Evolutionary conservation across 768 basidiomycete genomes (phyloP).

Genomic region (Podaxis rugospora): DNA sequence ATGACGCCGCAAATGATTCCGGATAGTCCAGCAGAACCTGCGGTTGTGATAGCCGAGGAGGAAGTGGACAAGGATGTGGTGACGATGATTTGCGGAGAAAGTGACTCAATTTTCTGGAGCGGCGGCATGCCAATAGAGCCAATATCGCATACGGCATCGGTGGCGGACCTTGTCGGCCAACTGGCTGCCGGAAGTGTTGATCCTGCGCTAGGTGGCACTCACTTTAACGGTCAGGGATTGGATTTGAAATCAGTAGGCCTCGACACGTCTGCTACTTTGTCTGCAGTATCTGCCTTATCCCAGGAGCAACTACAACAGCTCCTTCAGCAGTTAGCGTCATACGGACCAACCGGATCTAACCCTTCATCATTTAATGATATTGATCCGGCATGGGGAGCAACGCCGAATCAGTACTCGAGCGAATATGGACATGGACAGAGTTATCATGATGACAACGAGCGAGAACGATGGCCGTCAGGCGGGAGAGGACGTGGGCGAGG

Average conservation of each 20-base stretch:
- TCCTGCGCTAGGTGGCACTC: constrained; percentile 31
- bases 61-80: constrained; percentile 60
- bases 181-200: constrained; percentile 41
- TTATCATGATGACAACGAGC: constrained; percentile 41
- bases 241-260: constrained; percentile 37
- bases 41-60: constrained; percentile 57
- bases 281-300: constrained; percentile 39
- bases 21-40: constrained; percentile 71
- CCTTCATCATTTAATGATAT: constrained; percentile 25
- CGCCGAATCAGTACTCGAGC: constrained; percentile 33
- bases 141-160: constrained; percentile 38
- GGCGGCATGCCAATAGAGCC: constrained; percentile 24
- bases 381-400: constrained; percentile 35
- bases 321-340: constrained; percentile 37
- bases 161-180: constrained; percentile 67
- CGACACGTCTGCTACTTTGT: constrained; percentile 40
- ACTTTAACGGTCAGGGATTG: constrained; percentile 25
- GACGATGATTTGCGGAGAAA: constrained; percentile 64
- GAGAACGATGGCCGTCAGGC: constrained; percentile 38
- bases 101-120: constrained; percentile 62
- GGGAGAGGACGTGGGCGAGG: constrained; percentile 42
- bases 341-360: constrained; percentile 19
- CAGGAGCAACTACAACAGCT: constrained; percentile 65
- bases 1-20: constrained; percentile 69
- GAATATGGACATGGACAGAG: constrained; percentile 54